Evolutionary conservation across 2,329 filamentous ascomycete species (phyloP), one percentile per base, ranked within the genome.

Genomic region (Metarhizium rileyi): DNA sequence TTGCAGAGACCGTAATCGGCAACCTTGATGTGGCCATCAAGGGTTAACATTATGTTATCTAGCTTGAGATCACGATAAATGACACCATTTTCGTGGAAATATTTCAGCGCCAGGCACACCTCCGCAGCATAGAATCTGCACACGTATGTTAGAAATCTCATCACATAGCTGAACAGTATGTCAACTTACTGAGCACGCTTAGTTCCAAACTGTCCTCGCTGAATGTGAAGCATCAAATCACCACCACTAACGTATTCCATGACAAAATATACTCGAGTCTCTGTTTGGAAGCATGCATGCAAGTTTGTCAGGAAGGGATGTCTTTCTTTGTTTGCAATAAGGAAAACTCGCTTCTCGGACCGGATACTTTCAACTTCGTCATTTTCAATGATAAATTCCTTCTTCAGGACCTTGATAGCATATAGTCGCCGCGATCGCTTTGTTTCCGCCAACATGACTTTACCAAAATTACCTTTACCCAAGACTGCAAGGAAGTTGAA

Each of bases 201-300:
- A 6, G 90, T 87, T 50, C 91, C 91, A 63, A 98, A 98, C 63
- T 95, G 88, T 18, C 91, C 91, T 52, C 93, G 83, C 68, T 98
- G 93, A 65, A 98, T 98, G 71, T 98, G 93, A 70, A 97, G 76
- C 93, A 98, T 98, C 65, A 98, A 70, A 76, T 98, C 93, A 72
- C 93, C 93, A 73, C 93, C 93, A 64, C 90, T 95, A 55, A 98
- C 89, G 66, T 98, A 98, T 71, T 98, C 93, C 91, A 97, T 97
- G 56, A 98, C 93, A 64, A 98, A 98, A 73, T 98, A 98, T 22
- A 98, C 90, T 59, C 93, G 78, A 6, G 93, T 98, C 68, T 98
- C 93, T 0, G 93, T 98, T 71, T 98, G 93, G 79, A 98, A 98
- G 72, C 93, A 98, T 48, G 93, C 93, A 65, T 98, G 93, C 36